Percentiles rank a stretch among this genome's conserved stretches.
These are phyloP conservation scores for Pichia nanzhaoensis DNA, from an alignment of 805 yeast genomes.

Conservation along the genomic window DNA sequence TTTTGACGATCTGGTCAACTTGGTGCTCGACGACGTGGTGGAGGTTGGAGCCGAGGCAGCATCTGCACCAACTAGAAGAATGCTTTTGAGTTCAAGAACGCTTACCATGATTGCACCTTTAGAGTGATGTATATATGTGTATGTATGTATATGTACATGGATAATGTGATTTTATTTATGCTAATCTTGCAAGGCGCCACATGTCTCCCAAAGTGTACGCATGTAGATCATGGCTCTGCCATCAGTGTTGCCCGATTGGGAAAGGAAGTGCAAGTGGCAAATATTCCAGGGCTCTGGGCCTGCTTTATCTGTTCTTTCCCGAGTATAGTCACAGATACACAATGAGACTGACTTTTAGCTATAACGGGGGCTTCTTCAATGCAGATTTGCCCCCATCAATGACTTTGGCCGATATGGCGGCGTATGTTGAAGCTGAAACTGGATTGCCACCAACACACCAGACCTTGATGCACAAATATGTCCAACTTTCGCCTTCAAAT, in stretches of 20 bases:
- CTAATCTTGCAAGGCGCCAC: too few species aligned
- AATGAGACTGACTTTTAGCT: slow-evolving; percentile 9
- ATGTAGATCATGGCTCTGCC: too few species aligned
- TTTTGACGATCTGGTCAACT: slow-evolving; percentile 91
- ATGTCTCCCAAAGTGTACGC: too few species aligned
- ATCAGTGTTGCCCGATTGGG: slow-evolving; percentile 1
- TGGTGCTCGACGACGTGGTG: slow-evolving; percentile 76
- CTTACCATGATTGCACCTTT: slow-evolving; percentile 58
- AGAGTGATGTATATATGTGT: not conserved
- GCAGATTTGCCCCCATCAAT: slow-evolving; percentile 12
- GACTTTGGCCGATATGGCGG: slow-evolving; percentile 11
- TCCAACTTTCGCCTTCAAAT: slow-evolving; percentile 6
- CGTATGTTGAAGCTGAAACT: slow-evolving; percentile 11
- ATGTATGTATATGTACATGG: too few species aligned
- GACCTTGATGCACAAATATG: slow-evolving; percentile 8
- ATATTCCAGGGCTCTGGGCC: not conserved
- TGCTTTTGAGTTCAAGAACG: slow-evolving; percentile 66
- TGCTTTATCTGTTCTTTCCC: not conserved
- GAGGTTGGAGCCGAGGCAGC: slow-evolving; percentile 43
- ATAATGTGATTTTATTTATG: too few species aligned
- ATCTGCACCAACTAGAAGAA: slow-evolving; percentile 43
- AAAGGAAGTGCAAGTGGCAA: slow-evolving; percentile 3
- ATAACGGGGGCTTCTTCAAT: slow-evolving; percentile 1
- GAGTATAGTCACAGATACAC: not conserved
- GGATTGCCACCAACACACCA: slow-evolving; percentile 11